phyloP scores from a whole-genome alignment of 2,329 filamentous ascomycete genomes.

The Massarina eburnea region DNA sequence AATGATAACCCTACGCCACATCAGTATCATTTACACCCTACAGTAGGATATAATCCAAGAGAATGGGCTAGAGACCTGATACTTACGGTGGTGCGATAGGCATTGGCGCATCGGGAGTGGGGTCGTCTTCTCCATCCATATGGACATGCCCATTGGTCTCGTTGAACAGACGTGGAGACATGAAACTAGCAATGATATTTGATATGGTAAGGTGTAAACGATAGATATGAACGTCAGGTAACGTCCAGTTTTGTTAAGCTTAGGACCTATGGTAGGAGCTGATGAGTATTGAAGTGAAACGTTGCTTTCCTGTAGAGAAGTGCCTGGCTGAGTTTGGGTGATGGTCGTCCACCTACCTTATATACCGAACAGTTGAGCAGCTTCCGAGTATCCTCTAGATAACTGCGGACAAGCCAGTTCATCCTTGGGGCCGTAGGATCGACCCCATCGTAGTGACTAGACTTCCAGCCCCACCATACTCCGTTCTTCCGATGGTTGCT shows the following conservation, averaged over 20 bases:
- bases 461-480: neutral
- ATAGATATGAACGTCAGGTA: too few species aligned
- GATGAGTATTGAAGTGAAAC: neutral
- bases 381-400: neutral
- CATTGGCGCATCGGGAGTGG: conserved; percentile 20
- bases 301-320: neutral
- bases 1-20: conserved; percentile 23
- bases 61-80: conserved; percentile 5
- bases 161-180: conserved; percentile 4
- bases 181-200: neutral
- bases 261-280: conserved; percentile 6
- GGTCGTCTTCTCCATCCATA: conserved; percentile 2
- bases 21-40: conserved; percentile 1
- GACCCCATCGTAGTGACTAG: neutral
- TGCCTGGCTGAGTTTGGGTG: neutral
- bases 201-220: neutral
- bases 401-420: neutral
- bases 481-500: too few species aligned
- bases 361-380: neutral
- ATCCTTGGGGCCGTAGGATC: neutral
- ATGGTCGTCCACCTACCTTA: neutral
- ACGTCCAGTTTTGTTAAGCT: too few species aligned
- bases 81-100: conserved; percentile 32
- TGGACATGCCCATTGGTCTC: neutral
- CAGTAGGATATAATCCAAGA: conserved; percentile 1